phyloP scores from a whole-genome alignment of 148 eudicot species.

The Polygonum aviculare region DNA sequence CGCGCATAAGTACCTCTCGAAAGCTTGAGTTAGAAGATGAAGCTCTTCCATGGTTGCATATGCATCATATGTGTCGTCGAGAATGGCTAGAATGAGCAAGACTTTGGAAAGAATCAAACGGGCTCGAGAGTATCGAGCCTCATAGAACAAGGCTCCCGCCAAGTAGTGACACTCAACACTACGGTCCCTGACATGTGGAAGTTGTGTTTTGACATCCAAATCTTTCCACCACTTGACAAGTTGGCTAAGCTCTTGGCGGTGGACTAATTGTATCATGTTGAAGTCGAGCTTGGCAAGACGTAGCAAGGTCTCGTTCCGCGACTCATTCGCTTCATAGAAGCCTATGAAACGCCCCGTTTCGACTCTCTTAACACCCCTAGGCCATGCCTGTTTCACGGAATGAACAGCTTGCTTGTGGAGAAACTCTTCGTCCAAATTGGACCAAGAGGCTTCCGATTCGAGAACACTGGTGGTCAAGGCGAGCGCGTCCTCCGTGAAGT shows the following conservation, averaged over 20 bases:
- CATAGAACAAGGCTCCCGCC: conserved; percentile 16
- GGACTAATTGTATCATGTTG: conserved; percentile 25
- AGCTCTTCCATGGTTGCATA: conserved; percentile 31
- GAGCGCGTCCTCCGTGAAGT: conserved; percentile 2
- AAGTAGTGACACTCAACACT: conserved; percentile 29
- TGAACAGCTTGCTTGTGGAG: no score
- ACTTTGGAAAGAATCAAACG: conserved; percentile 18
- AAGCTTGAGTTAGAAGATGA: conserved; percentile 15
- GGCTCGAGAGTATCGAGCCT: conserved; percentile 26
- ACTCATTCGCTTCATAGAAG: conserved; percentile 16
- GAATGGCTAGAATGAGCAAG: conserved; percentile 12
- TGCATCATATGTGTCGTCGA: conserved; percentile 44
- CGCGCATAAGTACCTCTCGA: not conserved
- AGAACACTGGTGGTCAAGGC: no score
- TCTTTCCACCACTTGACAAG: conserved; percentile 34
- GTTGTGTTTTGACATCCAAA: conserved; percentile 17
- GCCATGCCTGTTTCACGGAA: no score
- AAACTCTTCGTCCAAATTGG: no score
- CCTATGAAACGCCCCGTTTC: conserved; percentile 20
- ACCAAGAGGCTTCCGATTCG: no score
- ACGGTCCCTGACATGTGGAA: conserved; percentile 30
- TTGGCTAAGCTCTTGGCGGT: conserved; percentile 27
- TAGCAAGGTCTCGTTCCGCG: conserved; percentile 15
- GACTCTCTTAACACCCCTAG: conserved; percentile 6
- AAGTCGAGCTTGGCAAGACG: conserved; percentile 27